phyloP scores from a whole-genome alignment of 805 yeast species.

The Komagataella kurtzmanii region DNA sequence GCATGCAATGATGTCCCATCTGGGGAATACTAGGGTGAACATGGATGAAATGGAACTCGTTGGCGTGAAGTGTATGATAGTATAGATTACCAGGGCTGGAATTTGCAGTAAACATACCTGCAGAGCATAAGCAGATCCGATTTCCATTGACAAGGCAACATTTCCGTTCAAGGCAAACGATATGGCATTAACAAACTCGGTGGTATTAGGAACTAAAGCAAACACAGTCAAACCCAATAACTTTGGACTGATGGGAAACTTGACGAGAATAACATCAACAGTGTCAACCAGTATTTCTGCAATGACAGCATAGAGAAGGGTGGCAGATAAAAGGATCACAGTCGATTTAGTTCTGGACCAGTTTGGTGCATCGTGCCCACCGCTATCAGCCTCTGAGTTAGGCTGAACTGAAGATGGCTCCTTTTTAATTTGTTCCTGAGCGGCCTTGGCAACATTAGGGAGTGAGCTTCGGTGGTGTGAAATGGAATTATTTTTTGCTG shows the following conservation, averaged over 20 bases:
- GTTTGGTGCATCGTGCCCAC: slow-evolving; percentile 93
- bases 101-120: slow-evolving; percentile 92
- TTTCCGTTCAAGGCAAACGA: slow-evolving; percentile 94
- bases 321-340: slow-evolving; percentile 69
- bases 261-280: slow-evolving; percentile 73
- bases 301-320: slow-evolving; percentile 78
- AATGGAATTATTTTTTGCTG: neutral
- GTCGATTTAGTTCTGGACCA: slow-evolving; percentile 87
- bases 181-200: slow-evolving; percentile 93
- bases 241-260: slow-evolving; percentile 79
- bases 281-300: slow-evolving; percentile 91
- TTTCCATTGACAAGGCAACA: slow-evolving; percentile 93
- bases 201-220: slow-evolving; percentile 93
- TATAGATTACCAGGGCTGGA: slow-evolving; percentile 76
- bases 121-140: slow-evolving; percentile 93
- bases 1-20: slow-evolving; percentile 88
- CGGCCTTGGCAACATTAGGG: slow-evolving; percentile 4
- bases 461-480: neutral
- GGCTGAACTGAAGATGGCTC: slow-evolving; percentile 6
- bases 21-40: slow-evolving; percentile 81
- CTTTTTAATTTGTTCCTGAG: slow-evolving; percentile 3
- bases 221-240: slow-evolving; percentile 87
- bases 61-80: slow-evolving; percentile 33
- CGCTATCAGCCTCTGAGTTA: slow-evolving; percentile 21
- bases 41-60: slow-evolving; percentile 23